Evolutionary conservation across 345 rosid species (phyloP), one percentile per base, ranked within the genome.

Genomic region (Eutrema yunnanense): DNA sequence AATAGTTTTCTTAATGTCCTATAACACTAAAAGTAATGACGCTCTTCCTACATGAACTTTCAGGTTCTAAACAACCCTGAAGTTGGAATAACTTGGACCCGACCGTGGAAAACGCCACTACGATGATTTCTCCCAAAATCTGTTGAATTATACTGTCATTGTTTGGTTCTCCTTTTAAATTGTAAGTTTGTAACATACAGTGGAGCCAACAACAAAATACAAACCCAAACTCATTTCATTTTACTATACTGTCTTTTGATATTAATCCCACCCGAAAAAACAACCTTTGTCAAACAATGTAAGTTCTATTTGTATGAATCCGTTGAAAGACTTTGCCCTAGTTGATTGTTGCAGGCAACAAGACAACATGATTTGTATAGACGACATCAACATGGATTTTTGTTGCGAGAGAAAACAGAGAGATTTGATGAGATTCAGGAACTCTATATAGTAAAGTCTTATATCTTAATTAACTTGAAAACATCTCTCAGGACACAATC

Each of bases 1-100:
- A 33, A 33, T 33, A 33, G 6, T 33, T 33, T 33, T 33, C 36
- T 33, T 33, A 5, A 33, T 6, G 6, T 33, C 4, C 36, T 33
- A 4, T 33, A 33, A 33, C 7, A 5, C 36, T 5, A 33, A 4
- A 4, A 33, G 36, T 33, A 30, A 4, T 3, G 32, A 30, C 4
- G 32, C 4, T 30, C n/a, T 37, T 69, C 22, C 16, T 27, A 52
- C 26, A 1, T 38, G 42, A 62, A 62, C 22, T 5, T 69, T 65
- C 79, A 76, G 79, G 79, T 76, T 76, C 65, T 41, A 62, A 30
- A 32, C 47, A 69, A 0, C 46, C 46, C 32, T 54, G 65, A 69
- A 55, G 65, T 38, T 69, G 40, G 49, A 67, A 41, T 36, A 26
- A 59, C 62, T 67, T 50, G 64, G 16, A 58, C 53, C 30, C 2